phyloP scores from a whole-genome alignment of 495 filamentous ascomycete genomes.

The Lasiosphaeriaceae sp. region DNA sequence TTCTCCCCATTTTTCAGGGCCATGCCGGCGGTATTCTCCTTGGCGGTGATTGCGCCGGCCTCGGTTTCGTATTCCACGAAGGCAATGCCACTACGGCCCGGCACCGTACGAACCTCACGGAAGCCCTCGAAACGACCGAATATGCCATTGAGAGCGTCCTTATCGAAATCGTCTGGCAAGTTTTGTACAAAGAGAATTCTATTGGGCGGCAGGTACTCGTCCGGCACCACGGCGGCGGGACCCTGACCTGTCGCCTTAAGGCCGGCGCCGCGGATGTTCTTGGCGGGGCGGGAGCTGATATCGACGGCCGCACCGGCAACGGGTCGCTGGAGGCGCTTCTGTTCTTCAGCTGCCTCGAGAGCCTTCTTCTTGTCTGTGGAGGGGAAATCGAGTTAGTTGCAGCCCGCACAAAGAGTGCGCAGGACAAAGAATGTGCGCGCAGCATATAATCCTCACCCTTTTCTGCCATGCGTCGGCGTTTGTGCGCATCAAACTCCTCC shows the following conservation, averaged over 20 bases:
- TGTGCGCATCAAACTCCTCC: constrained; percentile 85
- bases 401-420: not conserved
- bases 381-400: constrained; percentile 4
- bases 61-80: constrained; percentile 96
- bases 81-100: constrained; percentile 82
- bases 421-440: not conserved
- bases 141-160: constrained; percentile 71
- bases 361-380: constrained; percentile 84
- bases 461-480: constrained; percentile 79
- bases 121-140: constrained; percentile 94
- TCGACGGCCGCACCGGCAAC: constrained; percentile 50
- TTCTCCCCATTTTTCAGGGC: constrained; percentile 65
- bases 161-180: constrained; percentile 79
- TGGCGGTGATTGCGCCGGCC: constrained; percentile 84
- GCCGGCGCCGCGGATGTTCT: constrained; percentile 70
- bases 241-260: constrained; percentile 73
- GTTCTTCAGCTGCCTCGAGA: constrained; percentile 72
- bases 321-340: constrained; percentile 77
- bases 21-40: constrained; percentile 94
- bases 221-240: constrained; percentile 76
- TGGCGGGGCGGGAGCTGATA: constrained; percentile 56
- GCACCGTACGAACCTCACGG: constrained; percentile 84
- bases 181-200: constrained; percentile 96
- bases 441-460: constrained; percentile 77
- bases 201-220: constrained; percentile 97